phyloP scores from a whole-genome alignment of 2,329 filamentous ascomycete species.

The Nannizziopsis barbatae region DNA sequence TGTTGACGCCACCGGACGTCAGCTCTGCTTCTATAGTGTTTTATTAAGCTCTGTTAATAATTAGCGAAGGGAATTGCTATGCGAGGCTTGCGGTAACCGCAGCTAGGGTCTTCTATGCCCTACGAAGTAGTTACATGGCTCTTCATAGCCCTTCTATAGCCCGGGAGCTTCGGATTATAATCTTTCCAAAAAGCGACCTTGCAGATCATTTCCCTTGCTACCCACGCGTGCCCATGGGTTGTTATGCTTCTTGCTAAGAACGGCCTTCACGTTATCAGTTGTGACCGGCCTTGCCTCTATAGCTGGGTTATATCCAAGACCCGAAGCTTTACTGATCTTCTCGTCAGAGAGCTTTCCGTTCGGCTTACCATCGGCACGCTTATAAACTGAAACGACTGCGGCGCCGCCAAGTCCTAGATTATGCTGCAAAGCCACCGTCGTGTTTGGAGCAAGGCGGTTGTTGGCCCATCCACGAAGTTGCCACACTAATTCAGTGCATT shows the following conservation, averaged over 20 bases:
- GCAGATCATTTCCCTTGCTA: slow-evolving; percentile 6
- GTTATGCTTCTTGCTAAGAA: slow-evolving; percentile 10
- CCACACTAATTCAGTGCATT: slow-evolving; percentile 25
- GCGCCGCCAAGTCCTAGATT: slow-evolving; percentile 24
- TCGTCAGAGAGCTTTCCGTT: slow-evolving; percentile 1
- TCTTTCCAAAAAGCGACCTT: slow-evolving; percentile 8
- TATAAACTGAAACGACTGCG: slow-evolving; percentile 20
- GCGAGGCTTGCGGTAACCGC: no score
- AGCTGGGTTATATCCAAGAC: slow-evolving; percentile 12
- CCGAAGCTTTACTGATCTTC: slow-evolving; percentile 1
- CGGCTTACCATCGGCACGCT: slow-evolving; percentile 8
- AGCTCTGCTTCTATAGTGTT: no score
- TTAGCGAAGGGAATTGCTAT: no score
- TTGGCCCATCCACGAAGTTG: slow-evolving; percentile 25
- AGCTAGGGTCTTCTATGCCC: no score
- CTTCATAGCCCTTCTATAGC: no score
- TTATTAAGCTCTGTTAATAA: no score
- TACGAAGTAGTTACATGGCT: no score
- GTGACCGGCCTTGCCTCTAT: slow-evolving; percentile 12
- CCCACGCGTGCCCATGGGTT: slow-evolving; percentile 12
- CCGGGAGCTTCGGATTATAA: no score
- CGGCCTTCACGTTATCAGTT: slow-evolving; percentile 9
- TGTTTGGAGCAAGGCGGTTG: slow-evolving; percentile 18
- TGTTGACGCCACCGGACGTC: no score
- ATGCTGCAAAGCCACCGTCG: slow-evolving; percentile 20